phyloP scores from a whole-genome alignment of 768 basidiomycete species.

The Xerocomellus amylosporus region DNA sequence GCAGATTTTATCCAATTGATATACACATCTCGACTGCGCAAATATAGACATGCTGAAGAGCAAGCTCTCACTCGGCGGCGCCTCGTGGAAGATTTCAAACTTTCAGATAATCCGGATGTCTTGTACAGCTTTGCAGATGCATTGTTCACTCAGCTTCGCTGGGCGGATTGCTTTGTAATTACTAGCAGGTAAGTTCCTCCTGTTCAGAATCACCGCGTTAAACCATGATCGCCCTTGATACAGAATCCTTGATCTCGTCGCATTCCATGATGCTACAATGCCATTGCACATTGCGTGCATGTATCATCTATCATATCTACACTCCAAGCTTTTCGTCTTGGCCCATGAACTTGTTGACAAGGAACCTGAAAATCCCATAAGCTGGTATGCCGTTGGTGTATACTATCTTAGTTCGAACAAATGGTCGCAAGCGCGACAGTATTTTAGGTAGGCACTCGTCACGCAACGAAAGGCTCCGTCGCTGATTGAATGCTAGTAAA shows the following conservation, averaged over 20 bases:
- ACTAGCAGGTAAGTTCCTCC: constrained; percentile 61
- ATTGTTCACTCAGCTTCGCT: constrained; percentile 82
- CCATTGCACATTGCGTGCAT: constrained; percentile 97
- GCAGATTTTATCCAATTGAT: constrained; percentile 90
- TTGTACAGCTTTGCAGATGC: constrained; percentile 89
- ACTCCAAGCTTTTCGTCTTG: constrained; percentile 91
- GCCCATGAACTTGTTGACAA: constrained; percentile 95
- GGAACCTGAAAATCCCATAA: constrained; percentile 89
- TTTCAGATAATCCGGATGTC: constrained; percentile 92
- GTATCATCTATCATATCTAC: constrained; percentile 89
- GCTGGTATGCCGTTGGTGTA: constrained; percentile 98
- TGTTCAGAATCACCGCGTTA: neutral
- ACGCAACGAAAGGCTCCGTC: neutral
- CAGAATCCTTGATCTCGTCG: constrained; percentile 84
- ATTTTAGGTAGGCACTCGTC: constrained; percentile 74
- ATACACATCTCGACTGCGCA: constrained; percentile 87
- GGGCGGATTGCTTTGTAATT: constrained; percentile 91
- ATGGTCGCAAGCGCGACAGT: constrained; percentile 89
- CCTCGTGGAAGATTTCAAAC: constrained; percentile 78
- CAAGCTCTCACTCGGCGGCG: constrained; percentile 75
- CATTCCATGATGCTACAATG: constrained; percentile 85
- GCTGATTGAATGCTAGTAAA: constrained; percentile 57
- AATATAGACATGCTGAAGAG: constrained; percentile 82
- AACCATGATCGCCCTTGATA: neutral
- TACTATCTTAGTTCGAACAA: constrained; percentile 90